These are phyloP conservation scores for Linderina pennispora DNA, from an alignment of 192 early-diverging fungal genomes.

Conservation along the genomic window DNA sequence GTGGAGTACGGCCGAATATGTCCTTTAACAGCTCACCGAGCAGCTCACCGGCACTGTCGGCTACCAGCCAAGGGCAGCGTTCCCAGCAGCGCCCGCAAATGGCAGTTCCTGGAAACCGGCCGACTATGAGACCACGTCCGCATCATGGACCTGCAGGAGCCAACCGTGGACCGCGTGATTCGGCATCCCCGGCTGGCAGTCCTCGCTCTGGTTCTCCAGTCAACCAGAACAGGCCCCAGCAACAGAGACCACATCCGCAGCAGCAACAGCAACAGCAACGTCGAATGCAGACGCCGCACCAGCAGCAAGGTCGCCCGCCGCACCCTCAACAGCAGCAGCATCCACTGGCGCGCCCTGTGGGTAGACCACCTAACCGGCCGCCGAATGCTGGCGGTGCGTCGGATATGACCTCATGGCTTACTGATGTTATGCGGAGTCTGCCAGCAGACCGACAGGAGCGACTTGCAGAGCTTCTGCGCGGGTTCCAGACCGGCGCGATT, in stretches of 20 bases:
- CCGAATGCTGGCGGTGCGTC: conserved; percentile 20
- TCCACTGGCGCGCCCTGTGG: not conserved
- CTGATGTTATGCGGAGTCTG: conserved; percentile 28
- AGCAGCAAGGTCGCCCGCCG: not conserved
- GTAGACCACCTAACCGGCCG: conserved; percentile 10
- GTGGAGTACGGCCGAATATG: not conserved
- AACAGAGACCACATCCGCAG: conserved; percentile 1
- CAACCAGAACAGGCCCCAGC: conserved; percentile 2
- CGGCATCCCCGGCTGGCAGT: conserved; percentile 11
- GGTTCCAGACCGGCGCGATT: conserved; percentile 30
- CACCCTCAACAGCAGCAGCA: conserved; percentile 1
- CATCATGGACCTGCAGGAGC: not conserved
- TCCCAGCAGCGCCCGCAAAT: conserved; percentile 5
- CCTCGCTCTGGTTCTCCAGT: conserved; percentile 4
- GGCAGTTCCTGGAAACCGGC: not conserved
- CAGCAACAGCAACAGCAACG: conserved; percentile 6
- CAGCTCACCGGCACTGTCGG: not conserved
- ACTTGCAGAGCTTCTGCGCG: conserved; percentile 29
- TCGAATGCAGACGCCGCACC: conserved; percentile 2
- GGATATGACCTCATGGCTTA: conserved; percentile 36
- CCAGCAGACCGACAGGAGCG: conserved; percentile 37
- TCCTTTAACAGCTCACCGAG: conserved; percentile 1
- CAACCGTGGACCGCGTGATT: conserved; percentile 4
- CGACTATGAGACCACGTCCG: conserved; percentile 1
- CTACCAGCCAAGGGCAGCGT: conserved; percentile 1